phyloP scores from a whole-genome alignment of 345 rosid species.

The Sapria himalayana region DNA sequence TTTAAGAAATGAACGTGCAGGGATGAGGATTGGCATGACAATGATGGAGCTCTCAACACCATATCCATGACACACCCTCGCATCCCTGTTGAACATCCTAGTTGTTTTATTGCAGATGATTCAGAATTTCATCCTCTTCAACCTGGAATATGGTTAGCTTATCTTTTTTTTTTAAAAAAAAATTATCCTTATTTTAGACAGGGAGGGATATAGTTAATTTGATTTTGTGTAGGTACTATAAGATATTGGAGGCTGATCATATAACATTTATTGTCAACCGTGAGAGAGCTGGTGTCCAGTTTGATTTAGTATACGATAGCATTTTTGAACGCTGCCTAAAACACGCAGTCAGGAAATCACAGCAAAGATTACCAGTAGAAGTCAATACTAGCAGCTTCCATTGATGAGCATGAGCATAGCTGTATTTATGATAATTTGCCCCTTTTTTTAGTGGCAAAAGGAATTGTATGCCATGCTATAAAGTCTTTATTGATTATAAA shows the following conservation, averaged over 20 bases:
- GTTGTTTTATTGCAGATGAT: slow-evolving; percentile 25
- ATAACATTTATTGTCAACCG: slow-evolving; percentile 51
- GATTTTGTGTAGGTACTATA: slow-evolving; percentile 55
- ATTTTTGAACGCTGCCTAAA: slow-evolving; percentile 86
- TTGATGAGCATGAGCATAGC: no score
- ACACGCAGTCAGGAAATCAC: slow-evolving; percentile 43
- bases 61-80: slow-evolving; percentile 91
- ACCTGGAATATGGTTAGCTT: slow-evolving; percentile 80
- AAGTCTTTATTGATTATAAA: no score
- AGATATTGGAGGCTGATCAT: slow-evolving; percentile 80
- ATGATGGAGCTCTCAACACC: slow-evolving; percentile 89
- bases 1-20: slow-evolving; percentile 14
- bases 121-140: slow-evolving; percentile 42
- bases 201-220: not conserved
- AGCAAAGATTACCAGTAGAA: slow-evolving; percentile 29
- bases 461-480: no score
- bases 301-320: slow-evolving; percentile 77
- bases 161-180: not conserved
- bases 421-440: no score
- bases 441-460: no score
- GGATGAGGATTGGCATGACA: slow-evolving; percentile 93
- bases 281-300: slow-evolving; percentile 85
- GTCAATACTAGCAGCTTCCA: no score
- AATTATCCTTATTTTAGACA: not conserved
- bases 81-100: slow-evolving; percentile 56